Percentiles rank a stretch among this genome's conserved stretches.
Conservation (phyloP, 176 grass and related monocot genomes). For the Poa pratensis region DNA sequence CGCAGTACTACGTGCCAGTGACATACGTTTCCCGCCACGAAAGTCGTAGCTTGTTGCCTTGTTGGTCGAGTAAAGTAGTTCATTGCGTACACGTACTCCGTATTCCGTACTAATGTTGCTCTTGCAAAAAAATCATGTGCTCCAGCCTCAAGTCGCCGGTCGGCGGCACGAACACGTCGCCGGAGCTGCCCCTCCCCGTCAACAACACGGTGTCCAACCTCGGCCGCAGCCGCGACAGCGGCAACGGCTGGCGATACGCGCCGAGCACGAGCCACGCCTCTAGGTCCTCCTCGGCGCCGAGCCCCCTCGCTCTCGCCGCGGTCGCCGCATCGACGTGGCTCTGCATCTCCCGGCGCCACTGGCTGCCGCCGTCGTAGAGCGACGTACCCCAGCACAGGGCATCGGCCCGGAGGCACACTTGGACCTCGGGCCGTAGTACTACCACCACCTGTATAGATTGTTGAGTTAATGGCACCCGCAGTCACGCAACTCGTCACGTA, state of each 20-base stretch:
- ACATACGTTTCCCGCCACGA: background rate
- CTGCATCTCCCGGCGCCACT: background rate
- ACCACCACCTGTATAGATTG: background rate
- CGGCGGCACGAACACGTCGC: conserved; percentile 33
- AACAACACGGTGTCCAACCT: conserved; percentile 65
- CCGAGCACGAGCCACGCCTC: conserved; percentile 12
- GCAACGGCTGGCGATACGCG: conserved; percentile 4
- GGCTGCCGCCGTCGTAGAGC: background rate
- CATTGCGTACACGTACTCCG: too few relatives aligned
- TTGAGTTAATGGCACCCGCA: too few relatives aligned
- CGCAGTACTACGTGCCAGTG: too few relatives aligned
- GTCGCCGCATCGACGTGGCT: conserved; percentile 36
- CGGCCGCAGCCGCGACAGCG: conserved; percentile 18
- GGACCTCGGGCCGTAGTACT: background rate
- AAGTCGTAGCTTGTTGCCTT: background rate
- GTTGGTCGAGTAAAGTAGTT: too few relatives aligned
- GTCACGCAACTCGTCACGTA: too few relatives aligned
- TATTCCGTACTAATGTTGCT: conserved; percentile 18
- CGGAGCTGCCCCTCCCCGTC: conserved; percentile 42
- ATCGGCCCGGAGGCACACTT: too few relatives aligned
- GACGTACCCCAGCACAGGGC: background rate
- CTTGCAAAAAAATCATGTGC: background rate
- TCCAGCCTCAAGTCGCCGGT: conserved; percentile 69
- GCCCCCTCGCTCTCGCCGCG: background rate
- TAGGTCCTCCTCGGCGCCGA: background rate